These are phyloP conservation scores for Gonium pectorale DNA, from an alignment of 139 green algal genomes.

Conservation along the genomic window DNA sequence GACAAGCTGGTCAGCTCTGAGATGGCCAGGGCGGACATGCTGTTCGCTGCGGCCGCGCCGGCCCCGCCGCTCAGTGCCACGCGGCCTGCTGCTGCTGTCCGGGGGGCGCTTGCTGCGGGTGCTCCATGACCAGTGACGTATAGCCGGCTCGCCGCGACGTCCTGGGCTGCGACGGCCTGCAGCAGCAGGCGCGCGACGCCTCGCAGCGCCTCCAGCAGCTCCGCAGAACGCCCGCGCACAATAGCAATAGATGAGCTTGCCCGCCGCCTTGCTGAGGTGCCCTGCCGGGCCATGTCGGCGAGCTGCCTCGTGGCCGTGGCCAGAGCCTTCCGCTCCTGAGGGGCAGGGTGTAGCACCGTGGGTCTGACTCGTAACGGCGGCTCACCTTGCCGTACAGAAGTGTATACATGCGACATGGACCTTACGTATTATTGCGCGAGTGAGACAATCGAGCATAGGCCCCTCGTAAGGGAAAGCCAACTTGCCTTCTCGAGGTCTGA, in stretches of 20 bases:
- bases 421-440: too few species aligned
- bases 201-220: constrained; percentile 41
- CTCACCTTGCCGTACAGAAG: too few species aligned
- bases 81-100: not conserved
- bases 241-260: not conserved
- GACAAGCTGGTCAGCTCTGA: constrained; percentile 53
- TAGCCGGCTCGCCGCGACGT: not conserved
- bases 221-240: constrained; percentile 20
- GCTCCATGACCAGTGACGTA: not conserved
- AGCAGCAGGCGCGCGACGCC: constrained; percentile 23
- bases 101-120: not conserved
- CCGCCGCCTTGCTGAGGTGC: constrained; percentile 22
- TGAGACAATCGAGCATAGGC: too few species aligned
- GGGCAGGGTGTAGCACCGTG: not conserved
- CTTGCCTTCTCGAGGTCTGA: constrained; percentile 40
- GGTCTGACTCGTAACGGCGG: too few species aligned
- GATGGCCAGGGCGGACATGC: constrained; percentile 33
- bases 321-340: constrained; percentile 27
- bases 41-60: too few species aligned
- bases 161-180: constrained; percentile 25
- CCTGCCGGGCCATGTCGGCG: not conserved
- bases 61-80: not conserved
- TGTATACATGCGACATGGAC: too few species aligned
- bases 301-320: constrained; percentile 19
- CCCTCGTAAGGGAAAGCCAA: too few species aligned